A percentile compares a stretch with the other conserved stretches of the same genome.
Evolutionary conservation across 2,329 filamentous ascomycete genomes (phyloP).

Genomic region (Fusarium annulatum): DNA sequence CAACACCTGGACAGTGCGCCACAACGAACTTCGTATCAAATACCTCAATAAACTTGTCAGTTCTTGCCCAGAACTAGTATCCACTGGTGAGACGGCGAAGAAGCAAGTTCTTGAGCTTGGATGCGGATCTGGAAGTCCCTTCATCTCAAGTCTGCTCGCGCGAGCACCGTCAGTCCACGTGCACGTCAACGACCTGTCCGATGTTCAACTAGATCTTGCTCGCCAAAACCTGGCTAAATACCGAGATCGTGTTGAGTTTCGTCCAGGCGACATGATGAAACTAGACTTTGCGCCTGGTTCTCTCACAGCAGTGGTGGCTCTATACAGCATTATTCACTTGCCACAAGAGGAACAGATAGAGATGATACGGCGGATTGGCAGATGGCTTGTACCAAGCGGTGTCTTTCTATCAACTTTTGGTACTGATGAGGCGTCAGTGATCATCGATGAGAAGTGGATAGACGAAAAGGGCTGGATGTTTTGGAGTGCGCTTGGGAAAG

Average conservation of each 20-base stretch:
- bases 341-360: slow-evolving; percentile 9
- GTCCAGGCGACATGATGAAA: slow-evolving; percentile 17
- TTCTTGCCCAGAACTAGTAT: background rate
- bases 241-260: background rate
- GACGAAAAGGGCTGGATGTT: slow-evolving; percentile 29
- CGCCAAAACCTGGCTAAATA: background rate
- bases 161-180: background rate
- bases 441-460: background rate
- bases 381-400: slow-evolving; percentile 20
- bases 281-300: slow-evolving; percentile 6
- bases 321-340: slow-evolving; percentile 29
- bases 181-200: slow-evolving; percentile 20
- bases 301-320: slow-evolving; percentile 5
- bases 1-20: slow-evolving; percentile 23
- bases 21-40: background rate
- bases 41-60: slow-evolving; percentile 4
- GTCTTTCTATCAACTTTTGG: slow-evolving; percentile 6
- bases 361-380: background rate
- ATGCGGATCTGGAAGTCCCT: slow-evolving; percentile 17
- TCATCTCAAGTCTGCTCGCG: slow-evolving; percentile 1
- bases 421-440: background rate
- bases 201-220: slow-evolving; percentile 8
- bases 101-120: slow-evolving; percentile 19
- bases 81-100: accelerated
- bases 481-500: slow-evolving; percentile 14